Conservation (phyloP, 1,139 yeast species). For the Yamadazyma siamensis region DNA sequence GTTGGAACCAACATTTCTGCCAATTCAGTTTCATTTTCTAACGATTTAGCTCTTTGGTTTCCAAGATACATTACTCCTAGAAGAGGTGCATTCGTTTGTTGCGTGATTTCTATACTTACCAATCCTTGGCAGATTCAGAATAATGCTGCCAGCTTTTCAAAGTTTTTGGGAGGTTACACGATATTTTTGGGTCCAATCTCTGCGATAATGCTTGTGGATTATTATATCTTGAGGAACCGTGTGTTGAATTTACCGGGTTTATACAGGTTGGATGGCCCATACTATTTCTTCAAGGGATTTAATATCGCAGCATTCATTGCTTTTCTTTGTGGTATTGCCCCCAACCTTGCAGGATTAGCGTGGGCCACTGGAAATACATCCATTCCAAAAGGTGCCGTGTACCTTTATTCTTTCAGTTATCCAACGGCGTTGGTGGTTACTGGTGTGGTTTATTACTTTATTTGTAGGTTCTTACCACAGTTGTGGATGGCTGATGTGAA, state of each 20-base stretch:
- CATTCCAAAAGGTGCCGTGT: constrained; percentile 10
- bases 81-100: constrained; percentile 47
- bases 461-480: constrained; percentile 9
- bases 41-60: constrained; percentile 27
- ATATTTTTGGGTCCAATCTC: constrained; percentile 12
- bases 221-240: constrained; percentile 8
- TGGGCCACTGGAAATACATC: constrained; percentile 9
- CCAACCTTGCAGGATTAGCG: constrained; percentile 13
- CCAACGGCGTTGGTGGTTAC: constrained; percentile 6
- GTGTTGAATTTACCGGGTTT: constrained; percentile 9
- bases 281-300: constrained; percentile 10
- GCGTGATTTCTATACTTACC: constrained; percentile 27
- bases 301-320: constrained; percentile 13
- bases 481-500: constrained; percentile 13
- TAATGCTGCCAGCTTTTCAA: constrained; percentile 11
- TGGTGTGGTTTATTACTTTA: constrained; percentile 8
- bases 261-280: constrained; percentile 8
- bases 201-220: constrained; percentile 11
- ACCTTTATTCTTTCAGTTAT: constrained; percentile 10
- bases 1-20: constrained; percentile 21
- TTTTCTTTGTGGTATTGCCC: constrained; percentile 10
- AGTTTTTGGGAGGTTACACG: constrained; percentile 12
- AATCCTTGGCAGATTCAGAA: constrained; percentile 14
- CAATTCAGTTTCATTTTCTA: constrained; percentile 23
- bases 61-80: constrained; percentile 38